phyloP scores from a whole-genome alignment of 2,329 filamentous ascomycete genomes.

The Neopestalotiopsis clavispora region DNA sequence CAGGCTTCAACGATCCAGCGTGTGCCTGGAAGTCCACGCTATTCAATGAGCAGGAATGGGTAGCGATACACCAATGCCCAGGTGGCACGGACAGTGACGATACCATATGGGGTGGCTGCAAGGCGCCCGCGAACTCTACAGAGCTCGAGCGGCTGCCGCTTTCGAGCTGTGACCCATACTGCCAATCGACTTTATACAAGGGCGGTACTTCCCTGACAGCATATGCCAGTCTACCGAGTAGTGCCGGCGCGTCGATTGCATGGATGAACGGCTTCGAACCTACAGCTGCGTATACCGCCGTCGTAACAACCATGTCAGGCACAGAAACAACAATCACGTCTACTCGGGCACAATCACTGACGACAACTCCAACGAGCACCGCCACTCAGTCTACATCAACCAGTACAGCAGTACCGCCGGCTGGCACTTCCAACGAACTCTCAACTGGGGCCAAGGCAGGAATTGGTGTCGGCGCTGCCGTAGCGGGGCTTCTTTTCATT shows the following conservation, averaged over 20 bases:
- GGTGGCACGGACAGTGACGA: background rate
- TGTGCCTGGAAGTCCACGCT: conserved; percentile 17
- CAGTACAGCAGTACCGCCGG: background rate
- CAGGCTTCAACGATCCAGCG: conserved; percentile 14
- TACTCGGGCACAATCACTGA: background rate
- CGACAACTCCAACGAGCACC: background rate
- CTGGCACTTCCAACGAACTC: background rate
- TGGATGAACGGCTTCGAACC: conserved; percentile 18
- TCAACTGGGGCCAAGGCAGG: conserved; percentile 19
- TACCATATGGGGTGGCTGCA: conserved; percentile 18
- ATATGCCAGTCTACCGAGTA: conserved; percentile 17
- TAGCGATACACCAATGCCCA: conserved; percentile 18
- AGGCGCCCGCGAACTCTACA: conserved; percentile 11
- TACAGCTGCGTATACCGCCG: background rate
- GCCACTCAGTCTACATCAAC: background rate
- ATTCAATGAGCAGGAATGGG: conserved; percentile 20
- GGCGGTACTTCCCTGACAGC: conserved; percentile 7
- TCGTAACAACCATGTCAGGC: background rate
- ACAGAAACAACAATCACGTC: background rate
- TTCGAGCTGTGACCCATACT: conserved; percentile 20
- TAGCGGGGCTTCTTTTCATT: conserved; percentile 13
- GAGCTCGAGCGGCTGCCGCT: conserved; percentile 15
- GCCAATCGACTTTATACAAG: background rate
- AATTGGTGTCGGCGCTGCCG: conserved; percentile 18
- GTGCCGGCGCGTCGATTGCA: conserved; percentile 11